Evolutionary conservation across 169 alveolate species (phyloP), one percentile per base, ranked within the genome.

Genomic region (Plasmodium knowlesi): DNA sequence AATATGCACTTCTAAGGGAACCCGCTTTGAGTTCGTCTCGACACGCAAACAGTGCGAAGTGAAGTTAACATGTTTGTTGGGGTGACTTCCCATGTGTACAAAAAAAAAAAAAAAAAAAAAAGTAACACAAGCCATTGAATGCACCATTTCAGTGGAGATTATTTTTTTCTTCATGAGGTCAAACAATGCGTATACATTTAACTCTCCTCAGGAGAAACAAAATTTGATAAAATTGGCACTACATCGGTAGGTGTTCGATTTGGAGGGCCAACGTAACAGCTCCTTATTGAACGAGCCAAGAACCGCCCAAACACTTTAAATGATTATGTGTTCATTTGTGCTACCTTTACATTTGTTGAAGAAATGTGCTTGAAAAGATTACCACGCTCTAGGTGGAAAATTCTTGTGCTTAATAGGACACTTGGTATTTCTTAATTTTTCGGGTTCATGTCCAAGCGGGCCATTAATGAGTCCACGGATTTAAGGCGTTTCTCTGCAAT

Each of bases 381-480:
- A 67, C 76, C 14, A 10, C 14, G 0, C 37, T 6, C 3, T 25
- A 16, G 76, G 76, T n/a, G 76, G 6, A 67, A 1, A 67, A 67
- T 1, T 19, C 19, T 28, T 67, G 34, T 4, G 37, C 5, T 6
- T 67, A 67, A 67, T 67, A 22, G n/a, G 37, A 22, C 39, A 0
- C 32, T 37, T 19, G 37, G 22, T 37, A 12, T 8, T 39, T 50
- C 5, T 79, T 79, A 37, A 6, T 37, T 39, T 37, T 79, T 22
- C 9, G 39, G 19, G 71, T 79, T 79, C 70, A 9, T 22, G 19
- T 79, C 54, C 50, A 79, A 79, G 57, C 57, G 84, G 57, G 84
- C 54, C 70, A 79, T 79, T 79, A 79, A n/a, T 14, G 19, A 54
- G 14, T 79, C 71, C 19, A 79, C 71, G 22, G 84, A 79, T 37